Evolutionary conservation across 352 stramenopile species (phyloP), one percentile per base, ranked within the genome.

Genomic region (Phytophthora fragariaefolia): DNA sequence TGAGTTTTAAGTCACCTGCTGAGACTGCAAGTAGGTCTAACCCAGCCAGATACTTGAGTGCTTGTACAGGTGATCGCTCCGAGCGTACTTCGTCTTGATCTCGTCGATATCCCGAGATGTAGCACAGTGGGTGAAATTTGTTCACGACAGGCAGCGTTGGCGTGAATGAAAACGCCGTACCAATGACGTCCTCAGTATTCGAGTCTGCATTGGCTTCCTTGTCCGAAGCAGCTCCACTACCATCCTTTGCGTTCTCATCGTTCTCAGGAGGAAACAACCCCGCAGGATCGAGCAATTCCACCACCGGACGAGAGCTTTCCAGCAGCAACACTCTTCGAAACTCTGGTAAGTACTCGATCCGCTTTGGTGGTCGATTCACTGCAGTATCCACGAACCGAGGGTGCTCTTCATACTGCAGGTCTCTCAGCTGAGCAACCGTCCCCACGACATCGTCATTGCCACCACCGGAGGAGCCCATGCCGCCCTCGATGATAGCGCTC

Each of bases 81-180:
- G 83, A 92, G 3, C 85, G 79, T 17, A 92, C 72, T 32, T 90
- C 82, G 54, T 94, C 85, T 40, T 94, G 85, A 51, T 94, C 85
- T 2, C 80, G 80, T 6, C 85, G 83, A 50, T 94, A 94, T 4
- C 85, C 84, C 1, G 73, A 61, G 17, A 83, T 73, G 36, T 92
- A 94, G 34, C 77, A 89, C 9, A 92, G 58, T 26, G 85, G 85
- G 45, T 94, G 85, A 23, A 94, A 90, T 43, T 88, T 84, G 73
- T 91, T 87, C 9, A 84, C 59, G 7, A 92, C 70, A 1, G 72
- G 60, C 3, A 94, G 61, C 4, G 71, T 75, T 2, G 80, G 77
- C 1, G 59, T 74, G 49, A 86, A 87, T 13, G 72, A 56, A 30
- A 56, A 65, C 1, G 34, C 52, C 2, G 54, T 13, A 5, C 32